These are phyloP conservation scores for Amanita jacksonii DNA, from an alignment of 768 basidiomycete genomes.

Conservation along the genomic window DNA sequence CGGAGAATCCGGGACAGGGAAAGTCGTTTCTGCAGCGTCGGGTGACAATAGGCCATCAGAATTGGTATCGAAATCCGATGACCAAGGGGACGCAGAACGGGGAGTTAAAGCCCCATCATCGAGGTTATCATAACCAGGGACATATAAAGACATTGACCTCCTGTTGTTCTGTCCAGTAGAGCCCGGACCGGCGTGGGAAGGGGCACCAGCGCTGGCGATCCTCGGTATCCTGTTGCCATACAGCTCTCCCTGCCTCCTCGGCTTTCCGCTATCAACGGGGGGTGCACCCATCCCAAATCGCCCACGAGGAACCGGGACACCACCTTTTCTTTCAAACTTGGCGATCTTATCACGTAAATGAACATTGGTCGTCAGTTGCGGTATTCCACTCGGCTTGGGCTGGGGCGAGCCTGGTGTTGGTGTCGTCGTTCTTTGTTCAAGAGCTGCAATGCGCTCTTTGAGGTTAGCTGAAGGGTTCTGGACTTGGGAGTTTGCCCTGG, in stretches of 20 bases:
- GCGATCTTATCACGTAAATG: slow-evolving; percentile 60
- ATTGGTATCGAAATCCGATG: slow-evolving; percentile 1
- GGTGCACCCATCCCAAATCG: slow-evolving; percentile 65
- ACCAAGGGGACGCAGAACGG: slow-evolving; percentile 1
- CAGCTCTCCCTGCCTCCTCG: slow-evolving; percentile 51
- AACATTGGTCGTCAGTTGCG: slow-evolving; percentile 19
- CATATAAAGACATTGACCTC: slow-evolving; percentile 5
- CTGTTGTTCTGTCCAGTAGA: slow-evolving; percentile 2
- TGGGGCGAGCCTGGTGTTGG: slow-evolving; percentile 11
- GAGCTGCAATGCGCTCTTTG: slow-evolving; percentile 76
- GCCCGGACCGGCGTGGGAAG: slow-evolving; percentile 16
- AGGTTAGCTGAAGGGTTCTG: slow-evolving; percentile 41
- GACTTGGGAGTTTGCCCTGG: slow-evolving; percentile 22
- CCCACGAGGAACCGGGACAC: slow-evolving; percentile 63
- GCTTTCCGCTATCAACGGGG: slow-evolving; percentile 36
- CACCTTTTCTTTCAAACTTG: slow-evolving; percentile 72
- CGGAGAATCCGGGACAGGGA: not conserved
- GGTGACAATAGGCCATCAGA: slow-evolving; percentile 5
- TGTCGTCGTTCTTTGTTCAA: slow-evolving; percentile 49
- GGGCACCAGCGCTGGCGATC: slow-evolving; percentile 19
- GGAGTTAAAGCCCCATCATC: not conserved
- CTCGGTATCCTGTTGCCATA: slow-evolving; percentile 67
- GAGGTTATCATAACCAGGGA: no score
- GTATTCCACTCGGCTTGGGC: slow-evolving; percentile 20
- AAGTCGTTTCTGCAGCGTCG: not conserved